Evolutionary conservation across 2,329 filamentous ascomycete species (phyloP), one percentile per base, ranked within the genome.

Genomic region (Westerdykella aurantiaca): DNA sequence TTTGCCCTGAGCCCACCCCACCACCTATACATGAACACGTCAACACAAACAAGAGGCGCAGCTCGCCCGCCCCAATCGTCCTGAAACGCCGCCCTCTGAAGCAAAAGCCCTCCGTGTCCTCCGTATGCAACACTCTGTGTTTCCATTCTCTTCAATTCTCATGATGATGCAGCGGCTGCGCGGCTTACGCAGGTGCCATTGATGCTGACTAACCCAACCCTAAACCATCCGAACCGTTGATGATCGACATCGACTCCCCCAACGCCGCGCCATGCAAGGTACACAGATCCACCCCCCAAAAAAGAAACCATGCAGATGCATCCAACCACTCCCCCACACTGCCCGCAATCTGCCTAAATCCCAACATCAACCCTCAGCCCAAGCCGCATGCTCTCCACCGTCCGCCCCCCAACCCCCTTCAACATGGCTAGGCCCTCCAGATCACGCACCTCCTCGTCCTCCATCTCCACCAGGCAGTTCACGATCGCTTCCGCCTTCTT

Each of bases 401-500:
- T 72, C 55, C 71, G 74, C 4, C 64, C 60, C 1, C 73, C 73
- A 0, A 76, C 73, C 4, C 73, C 73, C 49, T 70, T 75, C 43
- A 76, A 45, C 53, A 68, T 63, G 1, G 71, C 72, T 42, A 76
- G 51, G 42, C 71, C 60, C 23, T 66, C 67, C 23, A 76, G 44
- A 45, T 69, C 69, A 16, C 53, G 58, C 2, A 75, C 53, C 38
- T 67, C 66, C 5, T 60, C 68, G 12, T 64, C 62, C n/a, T 72
- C 70, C 62, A 73, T 64, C 50, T 74, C 72, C 25, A 71, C 66
- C 11, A 76, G 52, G 47, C 66, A 71, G 33, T 71, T 70, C 1
- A 76, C 73, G 31, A 76, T 76, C 10, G 67, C 69, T 45, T 75
- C 72, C 2, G 85, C 85, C 63, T 83, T 85, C 70, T 88, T 88